A percentile compares a stretch with the other conserved stretches of the same genome.
These are phyloP conservation scores for Andrographis paniculata DNA, from an alignment of 305 asterid species.

Conservation along the genomic window DNA sequence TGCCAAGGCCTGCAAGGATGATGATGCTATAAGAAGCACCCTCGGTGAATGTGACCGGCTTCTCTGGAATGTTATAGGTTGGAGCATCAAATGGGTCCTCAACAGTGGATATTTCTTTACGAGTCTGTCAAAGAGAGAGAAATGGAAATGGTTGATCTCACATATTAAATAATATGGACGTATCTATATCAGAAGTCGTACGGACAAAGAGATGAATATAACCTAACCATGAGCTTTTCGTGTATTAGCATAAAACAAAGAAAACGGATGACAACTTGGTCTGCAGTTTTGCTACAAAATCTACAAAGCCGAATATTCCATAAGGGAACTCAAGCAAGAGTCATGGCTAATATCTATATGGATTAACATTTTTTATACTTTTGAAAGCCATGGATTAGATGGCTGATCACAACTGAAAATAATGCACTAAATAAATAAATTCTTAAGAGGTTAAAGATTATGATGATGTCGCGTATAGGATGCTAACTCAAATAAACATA, in stretches of 20 bases:
- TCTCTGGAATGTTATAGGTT: conserved; percentile 86
- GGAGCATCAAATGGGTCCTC: conserved; percentile 92
- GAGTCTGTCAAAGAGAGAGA: conserved; percentile 35
- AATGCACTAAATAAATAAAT: neutral
- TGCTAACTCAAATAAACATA: conserved; percentile 1
- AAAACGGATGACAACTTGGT: too few species aligned
- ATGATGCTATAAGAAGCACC: conserved; percentile 80
- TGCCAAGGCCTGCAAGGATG: conserved; percentile 90
- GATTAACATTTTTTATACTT: too few species aligned
- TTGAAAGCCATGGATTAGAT: too few species aligned
- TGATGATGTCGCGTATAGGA: too few species aligned
- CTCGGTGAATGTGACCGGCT: conserved; percentile 82
- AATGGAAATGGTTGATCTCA: conserved; percentile 3
- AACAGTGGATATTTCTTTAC: conserved; percentile 55
- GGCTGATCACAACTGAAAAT: neutral
- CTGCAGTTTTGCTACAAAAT: too few species aligned
- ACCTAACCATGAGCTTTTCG: neutral
- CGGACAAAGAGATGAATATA: conserved; percentile 5
- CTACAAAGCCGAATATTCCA: too few species aligned
- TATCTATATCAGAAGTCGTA: neutral
- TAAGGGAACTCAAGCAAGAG: too few species aligned
- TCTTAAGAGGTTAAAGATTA: too few species aligned
- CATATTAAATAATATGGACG: too few species aligned
- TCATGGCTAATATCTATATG: too few species aligned
- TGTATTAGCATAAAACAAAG: too few species aligned